Evolutionary conservation across 1,284 basidiomycete genomes (phyloP), one percentile per base, ranked within the genome.

Genomic region (Naganishia albida): DNA sequence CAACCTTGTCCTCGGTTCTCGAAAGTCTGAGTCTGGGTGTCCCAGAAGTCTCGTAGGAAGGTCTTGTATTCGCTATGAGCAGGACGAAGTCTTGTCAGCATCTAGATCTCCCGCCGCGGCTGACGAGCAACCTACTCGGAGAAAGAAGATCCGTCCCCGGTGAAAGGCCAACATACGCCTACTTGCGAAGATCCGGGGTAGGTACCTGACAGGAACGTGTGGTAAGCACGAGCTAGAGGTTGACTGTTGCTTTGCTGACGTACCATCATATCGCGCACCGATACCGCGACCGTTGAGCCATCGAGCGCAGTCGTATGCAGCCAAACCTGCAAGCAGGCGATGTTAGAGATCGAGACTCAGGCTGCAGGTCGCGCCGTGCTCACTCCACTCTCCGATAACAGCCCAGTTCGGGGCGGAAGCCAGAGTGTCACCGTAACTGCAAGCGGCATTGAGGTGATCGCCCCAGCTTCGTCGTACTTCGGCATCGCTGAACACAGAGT

Each of bases 361-460:
- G 49, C 26, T 7, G n/a, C 8, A 18, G 12, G 8, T 13, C 20
- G 16, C 7, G 18, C n/a, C 23, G 15, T 3, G 49, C 62, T 87
- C 83, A 2, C 87, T 83, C 89, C 90, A 93, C 80, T 93, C 91
- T 63, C 91, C 91, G 43, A 91, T 88, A 57, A 93, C 80, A 42
- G 85, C 79, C 88, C 88, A 90, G 15, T 91, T 82, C 1, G 75
- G 70, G 44, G 86, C 87, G 7, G 73, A 72, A 0, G 82, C 73
- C 46, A 91, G 83, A 1, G 78, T 70, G 13, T 75, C 75, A 10
- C 77, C 81, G 56, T 82, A 78, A 62, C 68, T 70, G 74, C 91
- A 93, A 6, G 88, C 87, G 7, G 81, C 74, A 16, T 67, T 50
- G 57, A 93, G 87, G 72, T 93, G 90, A 68, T 88, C 75, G 62